Conservation (phyloP, 208 protist genomes). For the Leishmania martiniquensis region DNA sequence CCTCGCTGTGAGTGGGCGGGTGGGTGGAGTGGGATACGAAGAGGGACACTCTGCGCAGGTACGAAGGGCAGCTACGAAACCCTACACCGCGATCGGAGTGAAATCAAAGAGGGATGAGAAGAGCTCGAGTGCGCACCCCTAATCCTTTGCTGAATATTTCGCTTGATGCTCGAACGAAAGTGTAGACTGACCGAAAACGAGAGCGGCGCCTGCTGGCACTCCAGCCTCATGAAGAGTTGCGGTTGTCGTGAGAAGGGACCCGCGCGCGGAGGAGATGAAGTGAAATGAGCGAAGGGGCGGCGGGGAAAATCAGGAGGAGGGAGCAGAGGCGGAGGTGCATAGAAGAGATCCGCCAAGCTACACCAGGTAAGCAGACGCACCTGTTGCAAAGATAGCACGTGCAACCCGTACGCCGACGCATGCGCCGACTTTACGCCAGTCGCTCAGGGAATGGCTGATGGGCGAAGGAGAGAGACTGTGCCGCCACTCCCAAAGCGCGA, state of each 20-base stretch:
- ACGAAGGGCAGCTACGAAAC: slow-evolving; percentile 6
- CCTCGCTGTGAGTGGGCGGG: background rate
- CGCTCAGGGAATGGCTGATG: background rate
- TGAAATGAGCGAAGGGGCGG: background rate
- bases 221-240: background rate
- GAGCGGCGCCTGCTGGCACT: too few relatives aligned
- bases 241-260: background rate
- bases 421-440: background rate
- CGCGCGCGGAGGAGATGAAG: background rate
- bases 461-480: background rate
- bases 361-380: background rate
- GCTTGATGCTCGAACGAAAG: too few relatives aligned
- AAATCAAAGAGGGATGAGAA: background rate
- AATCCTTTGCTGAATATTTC: too few relatives aligned
- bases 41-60: background rate
- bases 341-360: background rate
- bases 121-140: too few relatives aligned
- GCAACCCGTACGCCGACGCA: background rate
- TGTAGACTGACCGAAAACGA: too few relatives aligned
- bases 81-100: too few relatives aligned
- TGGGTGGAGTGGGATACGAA: background rate
- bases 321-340: background rate
- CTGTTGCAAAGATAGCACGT: background rate
- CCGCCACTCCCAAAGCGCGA: background rate
- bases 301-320: background rate